Base-by-base conservation (phyloP, 495 filamentous ascomycete species). In the Cenococcum geophilum region DNA sequence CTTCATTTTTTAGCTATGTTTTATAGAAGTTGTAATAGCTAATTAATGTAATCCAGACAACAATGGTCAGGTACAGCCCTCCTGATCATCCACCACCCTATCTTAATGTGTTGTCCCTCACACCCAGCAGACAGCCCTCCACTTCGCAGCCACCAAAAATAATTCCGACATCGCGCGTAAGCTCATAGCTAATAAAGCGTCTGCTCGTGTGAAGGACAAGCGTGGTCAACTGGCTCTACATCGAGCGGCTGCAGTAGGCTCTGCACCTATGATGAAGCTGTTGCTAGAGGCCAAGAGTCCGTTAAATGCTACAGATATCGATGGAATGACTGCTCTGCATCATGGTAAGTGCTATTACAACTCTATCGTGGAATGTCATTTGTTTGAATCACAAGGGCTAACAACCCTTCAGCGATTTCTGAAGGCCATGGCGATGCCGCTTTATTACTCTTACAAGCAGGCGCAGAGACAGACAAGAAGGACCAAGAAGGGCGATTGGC, bases 351-450 rank as follows among this genome's bases (percentile, higher is more conserved):
- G 16, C 18, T 43, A 16, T 27, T 14, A 23, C 21, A 1, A 52
- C 5, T 49, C 16, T 18, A 22, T 18, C 16, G 16, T 20, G 18
- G 45, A 9, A 1, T 18, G 16, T 1, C n/a, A 5, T 49, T 18
- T 49, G 27, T 2, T 32, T 32, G 27, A 10, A 45, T 2, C 1
- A 52, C 14, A 27, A 6, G 6, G 4, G 49, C 49, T 52, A 27
- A 52, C 23, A 47, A 47, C n/a, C 9, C 5, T 3, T 23, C 50
- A 71, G 69, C 76, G 1, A 81, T 97, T 61, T 88, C 89, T 0
- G 93, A 98, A 73, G 93, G 93, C 0, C 92, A 96, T 72, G 93
- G 92, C 0, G 89, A 96, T 74, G 83, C 91, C 0, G 93, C 92
- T 0, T 75, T 96, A 22, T 77, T 86, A 14, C 71, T 98, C 53